phyloP scores from a whole-genome alignment of 2,329 filamentous ascomycete species.

The Colletotrichum sp. region DNA sequence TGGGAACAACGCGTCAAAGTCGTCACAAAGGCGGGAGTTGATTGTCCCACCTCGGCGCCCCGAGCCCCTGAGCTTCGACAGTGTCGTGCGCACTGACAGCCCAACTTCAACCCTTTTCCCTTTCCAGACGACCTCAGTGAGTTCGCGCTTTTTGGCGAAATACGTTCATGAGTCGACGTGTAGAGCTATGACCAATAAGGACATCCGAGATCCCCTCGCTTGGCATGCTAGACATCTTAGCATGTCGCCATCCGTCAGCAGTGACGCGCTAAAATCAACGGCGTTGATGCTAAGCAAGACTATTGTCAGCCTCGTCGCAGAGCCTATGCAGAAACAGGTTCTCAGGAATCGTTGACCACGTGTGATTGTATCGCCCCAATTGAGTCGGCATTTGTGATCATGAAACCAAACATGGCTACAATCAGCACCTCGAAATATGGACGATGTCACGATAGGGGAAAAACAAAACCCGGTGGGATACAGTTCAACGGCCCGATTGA shows the following conservation, averaged over 20 bases:
- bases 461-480: background rate
- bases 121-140: background rate
- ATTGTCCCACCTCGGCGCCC: background rate
- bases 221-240: background rate
- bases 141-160: background rate
- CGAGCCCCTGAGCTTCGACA: background rate
- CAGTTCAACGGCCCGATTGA: background rate
- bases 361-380: background rate
- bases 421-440: background rate
- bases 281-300: background rate
- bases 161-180: background rate
- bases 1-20: background rate
- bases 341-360: background rate
- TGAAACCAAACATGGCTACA: background rate
- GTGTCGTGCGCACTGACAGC: background rate
- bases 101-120: background rate
- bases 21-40: background rate
- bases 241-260: background rate
- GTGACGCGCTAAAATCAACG: background rate
- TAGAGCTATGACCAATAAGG: background rate
- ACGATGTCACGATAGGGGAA: background rate
- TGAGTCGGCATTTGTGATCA: background rate
- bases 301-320: background rate
- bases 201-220: background rate
- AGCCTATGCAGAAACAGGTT: background rate